phyloP scores from a whole-genome alignment of 148 eudicot genomes.

The Suaeda aralocaspica region DNA sequence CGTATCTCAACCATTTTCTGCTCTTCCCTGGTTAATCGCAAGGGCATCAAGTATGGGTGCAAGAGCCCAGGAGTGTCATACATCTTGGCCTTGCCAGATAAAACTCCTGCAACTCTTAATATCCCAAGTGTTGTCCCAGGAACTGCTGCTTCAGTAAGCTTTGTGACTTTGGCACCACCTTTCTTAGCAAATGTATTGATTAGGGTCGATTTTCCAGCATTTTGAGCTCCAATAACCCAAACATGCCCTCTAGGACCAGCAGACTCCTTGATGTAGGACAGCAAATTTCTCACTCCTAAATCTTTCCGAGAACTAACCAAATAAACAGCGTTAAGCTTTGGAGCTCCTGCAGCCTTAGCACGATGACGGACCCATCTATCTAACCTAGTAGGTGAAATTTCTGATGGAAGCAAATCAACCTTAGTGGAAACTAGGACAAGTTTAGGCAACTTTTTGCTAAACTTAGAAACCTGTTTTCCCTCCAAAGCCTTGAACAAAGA shows the following conservation, averaged over 20 bases:
- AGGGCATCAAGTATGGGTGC: constrained; percentile 80
- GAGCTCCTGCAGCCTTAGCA: constrained; percentile 83
- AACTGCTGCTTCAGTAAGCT: constrained; percentile 90
- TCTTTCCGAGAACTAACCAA: constrained; percentile 83
- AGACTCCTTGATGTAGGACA: constrained; percentile 61
- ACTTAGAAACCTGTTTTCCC: constrained; percentile 43
- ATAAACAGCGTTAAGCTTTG: constrained; percentile 79
- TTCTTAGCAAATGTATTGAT: constrained; percentile 85
- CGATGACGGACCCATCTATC: constrained; percentile 95
- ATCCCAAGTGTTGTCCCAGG: constrained; percentile 98
- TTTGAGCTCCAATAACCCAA: constrained; percentile 97
- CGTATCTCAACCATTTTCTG: constrained; percentile 93
- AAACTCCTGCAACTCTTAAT: constrained; percentile 79
- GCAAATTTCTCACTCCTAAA: constrained; percentile 82
- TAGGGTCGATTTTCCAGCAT: constrained; percentile 91
- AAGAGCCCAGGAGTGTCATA: constrained; percentile 92
- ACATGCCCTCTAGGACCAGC: constrained; percentile 98
- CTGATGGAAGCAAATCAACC: constrained; percentile 87
- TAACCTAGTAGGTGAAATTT: constrained; percentile 84
- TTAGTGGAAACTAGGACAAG: constrained; percentile 89
- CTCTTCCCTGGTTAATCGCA: constrained; percentile 83
- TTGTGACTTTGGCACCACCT: constrained; percentile 72
- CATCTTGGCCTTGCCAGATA: constrained; percentile 92
- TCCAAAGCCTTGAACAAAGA: constrained; percentile 85
- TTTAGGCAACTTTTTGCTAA: constrained; percentile 73